Percentiles rank a stretch among this genome's conserved stretches.
Evolutionary conservation across 768 basidiomycete genomes (phyloP).

Genomic region (Termitomyces sp.): DNA sequence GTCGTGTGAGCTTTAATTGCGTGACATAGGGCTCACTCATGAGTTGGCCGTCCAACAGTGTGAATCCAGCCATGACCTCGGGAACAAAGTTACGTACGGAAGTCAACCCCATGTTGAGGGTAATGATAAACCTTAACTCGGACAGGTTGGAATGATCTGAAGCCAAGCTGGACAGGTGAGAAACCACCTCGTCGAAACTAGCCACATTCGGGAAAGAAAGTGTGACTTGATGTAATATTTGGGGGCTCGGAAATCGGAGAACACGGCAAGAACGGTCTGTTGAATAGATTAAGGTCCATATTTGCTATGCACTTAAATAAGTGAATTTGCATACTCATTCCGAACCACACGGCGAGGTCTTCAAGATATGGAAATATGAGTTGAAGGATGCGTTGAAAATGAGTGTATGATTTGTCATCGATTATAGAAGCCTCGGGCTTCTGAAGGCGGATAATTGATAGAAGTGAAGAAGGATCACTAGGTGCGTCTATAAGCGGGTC

Average conservation of each 20-base stretch:
- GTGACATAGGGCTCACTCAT: too few species aligned
- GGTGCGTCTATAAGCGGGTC: background rate
- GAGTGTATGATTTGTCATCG: background rate
- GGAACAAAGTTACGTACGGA: background rate
- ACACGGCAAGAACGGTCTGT: background rate
- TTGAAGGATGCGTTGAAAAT: background rate
- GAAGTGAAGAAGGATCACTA: background rate
- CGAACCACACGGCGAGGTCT: background rate
- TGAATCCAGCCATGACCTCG: background rate
- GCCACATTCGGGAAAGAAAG: background rate
- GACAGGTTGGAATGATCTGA: background rate
- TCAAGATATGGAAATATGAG: background rate
- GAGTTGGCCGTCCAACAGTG: too few species aligned
- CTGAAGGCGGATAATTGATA: background rate
- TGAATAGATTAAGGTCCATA: background rate
- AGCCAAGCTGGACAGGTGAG: background rate
- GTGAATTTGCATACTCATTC: background rate
- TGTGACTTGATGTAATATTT: background rate
- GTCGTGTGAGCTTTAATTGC: too few species aligned
- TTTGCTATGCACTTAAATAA: background rate
- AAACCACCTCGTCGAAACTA: background rate
- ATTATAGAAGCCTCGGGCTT: background rate
- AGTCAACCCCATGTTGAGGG: background rate
- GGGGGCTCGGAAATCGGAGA: background rate
- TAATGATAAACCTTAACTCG: background rate